Base-by-base conservation (phyloP, 1,139 yeast species). In the Scheffersomyces stambukii region DNA sequence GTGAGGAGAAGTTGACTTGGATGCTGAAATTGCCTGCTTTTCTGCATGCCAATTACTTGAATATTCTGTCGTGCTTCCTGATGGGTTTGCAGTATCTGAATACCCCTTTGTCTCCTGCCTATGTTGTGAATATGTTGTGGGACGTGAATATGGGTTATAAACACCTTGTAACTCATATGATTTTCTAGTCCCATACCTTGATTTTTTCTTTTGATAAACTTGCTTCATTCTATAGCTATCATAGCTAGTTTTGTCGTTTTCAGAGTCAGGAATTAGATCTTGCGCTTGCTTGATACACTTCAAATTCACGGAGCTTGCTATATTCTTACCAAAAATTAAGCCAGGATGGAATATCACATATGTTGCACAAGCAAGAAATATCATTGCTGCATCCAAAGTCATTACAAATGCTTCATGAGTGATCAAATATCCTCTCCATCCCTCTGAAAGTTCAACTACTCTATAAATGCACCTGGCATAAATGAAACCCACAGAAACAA, bases 381-480 rank as follows among this genome's bases (percentile, higher is more conserved):
- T 40, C 48, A 47, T 43, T 17, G 49, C 23, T 1, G 54, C 64
- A 32, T 60, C 66, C 24, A 59, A 40, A 3, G 48, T 39, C 42
- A 56, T 38, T 14, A 59, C 40, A 28, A 34, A 59, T 13, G 40
- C 43, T 30, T 60, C 64, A 32, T 53, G 60, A 2, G 58, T 53
- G 23, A 59, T 59, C 37, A 58, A 46, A 41, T 45, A 50, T 1
- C 65, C 66, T 10, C 43, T 34, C 64, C 64, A 59, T 10, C 66
- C 65, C 35, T 56, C 50, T 2, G 48, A 33, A 25, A 58, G 41
- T 35, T 60, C 66, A 17, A 49, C 46, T 11, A 58, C 52, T 25
- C 66, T 46, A 39, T 60, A 59, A 5, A 55, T 37, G 33, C 64
- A 57, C 25, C 65, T 38, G 12, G 53, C 37, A 30, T 57, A 60